Evolutionary conservation across 352 stramenopile genomes (phyloP).

Genomic region (Plasmopara muralis): DNA sequence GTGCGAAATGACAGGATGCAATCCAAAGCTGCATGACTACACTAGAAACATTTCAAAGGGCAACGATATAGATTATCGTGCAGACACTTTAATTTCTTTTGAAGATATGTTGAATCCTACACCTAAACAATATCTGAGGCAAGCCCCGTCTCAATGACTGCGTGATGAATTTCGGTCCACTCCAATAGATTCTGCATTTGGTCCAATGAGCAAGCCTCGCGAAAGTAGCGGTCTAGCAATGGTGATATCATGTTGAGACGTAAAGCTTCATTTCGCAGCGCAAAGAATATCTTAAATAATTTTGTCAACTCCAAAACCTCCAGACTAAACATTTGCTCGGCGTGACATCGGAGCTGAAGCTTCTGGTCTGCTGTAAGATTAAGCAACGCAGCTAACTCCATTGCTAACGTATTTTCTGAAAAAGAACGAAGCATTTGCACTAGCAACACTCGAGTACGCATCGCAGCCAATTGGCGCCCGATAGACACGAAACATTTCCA

Average conservation of each 20-base stretch:
- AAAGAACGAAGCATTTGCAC: conserved; percentile 57
- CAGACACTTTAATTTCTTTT: too few relatives aligned
- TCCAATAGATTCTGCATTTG: conserved; percentile 68
- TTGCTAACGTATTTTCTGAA: conserved; percentile 26
- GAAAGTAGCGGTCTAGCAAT: conserved; percentile 62
- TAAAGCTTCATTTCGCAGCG: conserved; percentile 56
- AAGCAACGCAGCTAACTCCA: conserved; percentile 41
- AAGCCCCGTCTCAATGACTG: conserved; percentile 42
- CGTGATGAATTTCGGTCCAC: conserved; percentile 68
- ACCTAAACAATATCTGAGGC: conserved; percentile 26
- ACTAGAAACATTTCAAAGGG: too few relatives aligned
- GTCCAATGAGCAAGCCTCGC: conserved; percentile 57
- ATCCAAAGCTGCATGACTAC: too few relatives aligned
- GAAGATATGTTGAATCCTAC: not conserved
- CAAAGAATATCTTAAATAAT: conserved; percentile 79
- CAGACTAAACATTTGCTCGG: conserved; percentile 50
- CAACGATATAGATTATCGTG: too few relatives aligned
- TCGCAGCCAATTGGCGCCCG: conserved; percentile 39
- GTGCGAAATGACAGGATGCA: too few relatives aligned
- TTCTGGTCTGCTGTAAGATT: conserved; percentile 51
- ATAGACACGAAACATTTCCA: conserved; percentile 60
- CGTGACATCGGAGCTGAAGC: conserved; percentile 56
- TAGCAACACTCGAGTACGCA: conserved; percentile 56
- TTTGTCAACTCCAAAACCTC: conserved; percentile 57
- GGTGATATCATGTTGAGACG: conserved; percentile 60